Evolutionary conservation across 768 basidiomycete species (phyloP), one percentile per base, ranked within the genome.

Genomic region (Amanita rubescens): DNA sequence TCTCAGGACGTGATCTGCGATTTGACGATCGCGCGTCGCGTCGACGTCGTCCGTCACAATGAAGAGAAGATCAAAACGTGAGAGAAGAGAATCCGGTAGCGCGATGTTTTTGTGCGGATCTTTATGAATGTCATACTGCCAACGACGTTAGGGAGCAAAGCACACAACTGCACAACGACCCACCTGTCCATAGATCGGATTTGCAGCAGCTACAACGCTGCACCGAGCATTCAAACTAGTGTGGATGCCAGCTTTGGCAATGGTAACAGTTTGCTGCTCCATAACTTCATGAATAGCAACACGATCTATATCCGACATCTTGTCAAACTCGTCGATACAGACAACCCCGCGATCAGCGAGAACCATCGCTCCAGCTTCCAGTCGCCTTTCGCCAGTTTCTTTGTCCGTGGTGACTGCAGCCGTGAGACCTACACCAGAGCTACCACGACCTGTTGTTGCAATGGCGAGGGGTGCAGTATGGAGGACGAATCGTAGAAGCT

Each of bases 251-350:
- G 96, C 96, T 64, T 99, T 99, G 45, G 96, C 96, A 59, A 99
- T 99, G 8, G 96, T 98, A 44, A 99, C 95, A 0, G 96, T 99
- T 66, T 99, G 96, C 68, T 97, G 95, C 67, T 98, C 96, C 96
- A 99, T 99, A 65, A 98, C 96, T 81, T 99, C 96, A 71, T 99
- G 96, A 62, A 99, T 99, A 32, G 96, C 95, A 17, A 98, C 95
- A 59, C 96, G 84, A 72, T 99, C 96, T 59, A 98, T 80, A 65
- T 99, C 96, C 24, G 92, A 94, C 96, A 99, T 98, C 69, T 99
- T 99, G 79, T 99, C 96, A 64, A 99, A 99, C 71, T 99, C 96
- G 69, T 99, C 96, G 61, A 99, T 98, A 69, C 96, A 99, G 42
- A 99, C 95, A 19, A 99, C 94, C 15, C 96, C 96, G 60, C 95